Base-by-base conservation (phyloP, 768 basidiomycete genomes). In the Phlegmacium glaucopus region DNA sequence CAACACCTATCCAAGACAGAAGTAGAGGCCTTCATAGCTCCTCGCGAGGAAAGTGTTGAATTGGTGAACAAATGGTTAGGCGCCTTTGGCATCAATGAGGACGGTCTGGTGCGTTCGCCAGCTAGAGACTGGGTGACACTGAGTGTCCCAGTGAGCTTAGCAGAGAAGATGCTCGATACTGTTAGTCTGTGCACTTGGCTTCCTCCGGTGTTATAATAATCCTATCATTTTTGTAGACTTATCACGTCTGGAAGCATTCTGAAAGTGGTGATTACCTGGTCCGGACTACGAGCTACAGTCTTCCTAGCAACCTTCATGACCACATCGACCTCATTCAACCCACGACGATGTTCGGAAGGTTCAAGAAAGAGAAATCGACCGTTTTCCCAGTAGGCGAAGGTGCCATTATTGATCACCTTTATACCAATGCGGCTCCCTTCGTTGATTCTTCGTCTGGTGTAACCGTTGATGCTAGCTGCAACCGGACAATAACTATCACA, bases 311-410 rank as follows among this genome's bases (percentile, higher is more conserved):
- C 41, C 53, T 87, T 25, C 76, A 83, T 51, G 68, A 70, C 1
- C 83, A 87, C 56, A 59, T 87, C 43, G 82, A 86, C 40, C 64
- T 87, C 27, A 67, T 88, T 27, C 81, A 85, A 47, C 86, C 86
- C 0, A 87, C 87, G 0, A 87, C 83, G 1, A 74, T 78, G 61
- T 89, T 87, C 51, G 72, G 74, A n/a, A 74, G 75, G 45, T 65
- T 77, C 46, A 76, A 71, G 51, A 63, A 64, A 6, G 64, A 76
- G 44, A 71, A 56, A 52, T 74, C 74, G 9, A 77, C 68, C 0
- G 53, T 79, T 17, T 65, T 70, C 45, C 32, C 11, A 34, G 11
- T n/a, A 34, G n/a, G 32, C n/a, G n/a, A 66, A 64, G n/a, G n/a
- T 9, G 22, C 22, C 2, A 22, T 22, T 3, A 22, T 22, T 22